A percentile compares a stretch with the other conserved stretches of the same genome.
These are phyloP conservation scores for Neurospora discreta DNA, from an alignment of 495 filamentous ascomycete species.

Conservation along the genomic window DNA sequence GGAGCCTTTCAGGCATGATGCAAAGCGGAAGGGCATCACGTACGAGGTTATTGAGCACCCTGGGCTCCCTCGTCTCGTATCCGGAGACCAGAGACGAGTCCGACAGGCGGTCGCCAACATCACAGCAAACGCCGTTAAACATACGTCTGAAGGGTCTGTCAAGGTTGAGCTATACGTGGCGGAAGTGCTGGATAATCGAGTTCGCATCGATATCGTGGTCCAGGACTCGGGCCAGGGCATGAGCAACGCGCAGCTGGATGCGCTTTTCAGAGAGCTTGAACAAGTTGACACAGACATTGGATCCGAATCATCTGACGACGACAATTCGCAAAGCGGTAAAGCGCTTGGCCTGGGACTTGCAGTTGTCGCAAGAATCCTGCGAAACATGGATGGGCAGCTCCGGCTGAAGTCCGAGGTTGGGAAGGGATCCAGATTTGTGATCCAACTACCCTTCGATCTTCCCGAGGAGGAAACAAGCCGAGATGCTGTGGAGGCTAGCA, in stretches of 20 bases:
- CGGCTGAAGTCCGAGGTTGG: slow-evolving; percentile 79
- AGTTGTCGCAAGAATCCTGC: slow-evolving; percentile 69
- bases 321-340: slow-evolving; percentile 19
- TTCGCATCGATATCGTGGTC: slow-evolving; percentile 60
- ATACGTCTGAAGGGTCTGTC: slow-evolving; percentile 61
- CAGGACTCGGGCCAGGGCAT: slow-evolving; percentile 79
- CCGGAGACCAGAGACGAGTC: slow-evolving; percentile 70
- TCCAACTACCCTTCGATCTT: slow-evolving; percentile 58
- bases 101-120: slow-evolving; percentile 76
- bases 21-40: slow-evolving; percentile 59
- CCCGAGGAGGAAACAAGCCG: slow-evolving; percentile 33
- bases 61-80: slow-evolving; percentile 58
- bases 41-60: slow-evolving; percentile 58
- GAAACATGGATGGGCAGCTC: slow-evolving; percentile 87
- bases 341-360: slow-evolving; percentile 76
- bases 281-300: slow-evolving; percentile 59
- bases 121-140: slow-evolving; percentile 75
- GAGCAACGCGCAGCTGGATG: slow-evolving; percentile 56
- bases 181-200: slow-evolving; percentile 30
- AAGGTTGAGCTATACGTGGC: slow-evolving; percentile 55
- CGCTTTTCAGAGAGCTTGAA: slow-evolving; percentile 77
- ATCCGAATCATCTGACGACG: slow-evolving; percentile 23
- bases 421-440: slow-evolving; percentile 72
- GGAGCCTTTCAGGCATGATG: slow-evolving; percentile 61
- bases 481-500: slow-evolving; percentile 8